phyloP scores from a whole-genome alignment of 257 asterid genomes.

The Plantago elongata region DNA sequence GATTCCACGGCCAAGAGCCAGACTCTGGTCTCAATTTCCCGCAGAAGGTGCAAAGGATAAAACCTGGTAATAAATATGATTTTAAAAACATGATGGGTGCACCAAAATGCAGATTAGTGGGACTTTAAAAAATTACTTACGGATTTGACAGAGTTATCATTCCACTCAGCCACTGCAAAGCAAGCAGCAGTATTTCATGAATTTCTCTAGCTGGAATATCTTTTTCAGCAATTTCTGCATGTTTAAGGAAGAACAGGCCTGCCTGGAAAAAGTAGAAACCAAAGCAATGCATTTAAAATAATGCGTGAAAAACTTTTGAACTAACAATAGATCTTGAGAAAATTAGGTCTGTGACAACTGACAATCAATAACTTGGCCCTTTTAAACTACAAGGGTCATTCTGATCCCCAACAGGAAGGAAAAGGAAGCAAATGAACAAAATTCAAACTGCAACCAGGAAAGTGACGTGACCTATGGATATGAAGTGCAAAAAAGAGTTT shows the following conservation, averaged over 20 bases:
- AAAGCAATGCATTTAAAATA: background rate
- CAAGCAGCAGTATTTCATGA: conserved; percentile 81
- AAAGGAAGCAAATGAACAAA: conserved; percentile 2
- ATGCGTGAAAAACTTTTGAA: conserved; percentile 1
- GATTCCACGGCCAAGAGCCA: conserved; percentile 99
- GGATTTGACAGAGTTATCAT: conserved; percentile 70
- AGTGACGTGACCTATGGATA: background rate
- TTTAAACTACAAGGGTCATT: conserved; percentile 2
- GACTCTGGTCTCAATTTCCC: conserved; percentile 95
- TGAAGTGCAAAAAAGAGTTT: conserved; percentile 7
- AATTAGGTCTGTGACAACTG: background rate
- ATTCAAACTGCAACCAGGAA: conserved; percentile 15
- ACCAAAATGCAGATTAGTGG: conserved; percentile 13
- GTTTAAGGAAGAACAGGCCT: conserved; percentile 87
- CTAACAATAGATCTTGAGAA: conserved; percentile 17
- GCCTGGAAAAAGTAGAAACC: conserved; percentile 47
- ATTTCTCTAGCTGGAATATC: conserved; percentile 90
- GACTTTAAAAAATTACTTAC: conserved; percentile 30
- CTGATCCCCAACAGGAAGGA: conserved; percentile 18
- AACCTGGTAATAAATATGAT: conserved; percentile 43
- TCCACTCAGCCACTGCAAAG: conserved; percentile 97
- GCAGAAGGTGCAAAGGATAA: conserved; percentile 81
- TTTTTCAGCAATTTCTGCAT: conserved; percentile 79
- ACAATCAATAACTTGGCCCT: conserved; percentile 6
- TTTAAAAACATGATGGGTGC: conserved; percentile 9